Conservation (phyloP, 495 filamentous ascomycete species). For the Penicilliopsis zonata region DNA sequence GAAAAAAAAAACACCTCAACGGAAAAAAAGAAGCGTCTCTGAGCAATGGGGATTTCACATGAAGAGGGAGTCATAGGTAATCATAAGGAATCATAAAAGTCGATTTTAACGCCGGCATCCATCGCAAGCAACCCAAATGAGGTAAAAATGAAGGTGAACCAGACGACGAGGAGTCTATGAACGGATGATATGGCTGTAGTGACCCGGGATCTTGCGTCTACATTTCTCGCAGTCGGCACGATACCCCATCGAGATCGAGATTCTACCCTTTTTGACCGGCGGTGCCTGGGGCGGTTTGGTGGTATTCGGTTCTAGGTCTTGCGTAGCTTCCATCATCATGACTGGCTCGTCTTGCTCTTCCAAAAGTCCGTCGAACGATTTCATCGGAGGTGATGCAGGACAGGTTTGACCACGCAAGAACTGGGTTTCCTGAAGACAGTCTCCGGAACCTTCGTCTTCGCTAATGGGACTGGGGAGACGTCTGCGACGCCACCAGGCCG, state of each 20-base stretch:
- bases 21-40: no score
- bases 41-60: no score
- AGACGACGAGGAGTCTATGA: not conserved
- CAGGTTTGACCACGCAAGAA: no score
- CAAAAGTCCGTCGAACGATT: no score
- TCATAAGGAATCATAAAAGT: not conserved
- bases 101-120: not conserved
- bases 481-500: slow-evolving; percentile 35
- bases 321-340: no score
- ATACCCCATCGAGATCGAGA: slow-evolving; percentile 71
- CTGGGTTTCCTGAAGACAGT: slow-evolving; percentile 2
- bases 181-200: slow-evolving; percentile 72
- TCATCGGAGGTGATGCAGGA: no score
- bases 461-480: slow-evolving; percentile 62
- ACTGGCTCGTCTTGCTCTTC: no score
- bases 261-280: slow-evolving; percentile 44
- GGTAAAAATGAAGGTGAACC: no score
- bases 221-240: slow-evolving; percentile 82
- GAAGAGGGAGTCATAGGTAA: no score
- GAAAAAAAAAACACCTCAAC: not conserved
- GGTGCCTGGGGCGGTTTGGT: not conserved
- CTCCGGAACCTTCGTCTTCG: slow-evolving; percentile 45
- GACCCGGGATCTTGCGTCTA: slow-evolving; percentile 63
- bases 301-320: no score
- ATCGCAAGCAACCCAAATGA: not conserved